Percentiles rank a stretch among this genome's conserved stretches.
Evolutionary conservation across 2,329 filamentous ascomycete genomes (phyloP).

Genomic region (Sphaerulina vaccinii): DNA sequence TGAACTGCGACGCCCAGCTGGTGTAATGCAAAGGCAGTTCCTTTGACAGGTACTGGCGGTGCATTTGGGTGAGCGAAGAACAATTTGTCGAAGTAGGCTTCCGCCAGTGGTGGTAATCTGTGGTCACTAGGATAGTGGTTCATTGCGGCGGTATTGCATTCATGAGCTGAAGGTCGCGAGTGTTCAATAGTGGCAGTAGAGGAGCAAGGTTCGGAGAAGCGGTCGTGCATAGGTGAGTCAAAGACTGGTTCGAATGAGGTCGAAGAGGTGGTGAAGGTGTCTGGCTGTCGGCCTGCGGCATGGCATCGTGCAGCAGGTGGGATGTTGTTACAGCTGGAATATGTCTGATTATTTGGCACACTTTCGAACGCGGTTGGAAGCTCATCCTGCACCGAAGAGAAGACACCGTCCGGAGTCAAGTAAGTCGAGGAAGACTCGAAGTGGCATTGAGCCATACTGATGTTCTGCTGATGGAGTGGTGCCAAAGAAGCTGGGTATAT

Average conservation of each 20-base stretch:
- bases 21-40: background rate
- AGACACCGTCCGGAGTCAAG: background rate
- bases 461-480: background rate
- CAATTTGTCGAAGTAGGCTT: background rate
- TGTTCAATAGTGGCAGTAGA: no score
- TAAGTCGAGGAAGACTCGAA: constrained; percentile 1
- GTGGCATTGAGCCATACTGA: constrained; percentile 5
- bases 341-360: background rate
- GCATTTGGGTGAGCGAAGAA: background rate
- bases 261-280: background rate
- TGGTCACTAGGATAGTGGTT: background rate
- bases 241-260: background rate
- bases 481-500: background rate
- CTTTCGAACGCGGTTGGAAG: background rate
- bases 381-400: background rate
- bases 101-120: background rate
- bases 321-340: background rate
- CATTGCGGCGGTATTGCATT: background rate
- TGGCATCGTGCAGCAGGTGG: background rate
- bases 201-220: no score
- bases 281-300: background rate
- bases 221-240: background rate
- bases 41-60: background rate
- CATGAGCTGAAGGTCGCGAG: background rate
- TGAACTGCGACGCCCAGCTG: background rate